phyloP scores from a whole-genome alignment of 2,329 filamentous ascomycete species.

The Pestalotiopsis sp. region DNA sequence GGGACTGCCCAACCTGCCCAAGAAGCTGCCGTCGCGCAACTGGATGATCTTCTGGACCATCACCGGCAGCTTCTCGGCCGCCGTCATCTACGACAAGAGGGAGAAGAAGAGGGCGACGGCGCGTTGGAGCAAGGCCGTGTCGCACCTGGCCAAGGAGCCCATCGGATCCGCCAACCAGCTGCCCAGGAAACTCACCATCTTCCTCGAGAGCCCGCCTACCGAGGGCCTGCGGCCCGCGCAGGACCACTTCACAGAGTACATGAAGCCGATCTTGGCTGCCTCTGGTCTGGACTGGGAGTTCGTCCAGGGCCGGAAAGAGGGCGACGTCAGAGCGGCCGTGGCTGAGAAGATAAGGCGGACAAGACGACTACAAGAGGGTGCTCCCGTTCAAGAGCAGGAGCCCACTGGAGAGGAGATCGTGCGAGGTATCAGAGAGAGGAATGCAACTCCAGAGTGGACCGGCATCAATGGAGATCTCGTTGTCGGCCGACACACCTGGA shows the following conservation, averaged over 20 bases:
- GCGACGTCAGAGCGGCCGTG: conserved; percentile 85
- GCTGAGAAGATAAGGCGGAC: conserved; percentile 83
- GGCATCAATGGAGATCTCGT: conserved; percentile 84
- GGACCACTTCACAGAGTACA: conserved; percentile 93
- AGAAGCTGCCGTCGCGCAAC: conserved; percentile 89
- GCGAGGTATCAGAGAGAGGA: conserved; percentile 63
- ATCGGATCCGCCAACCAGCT: conserved; percentile 70
- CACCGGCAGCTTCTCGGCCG: conserved; percentile 74
- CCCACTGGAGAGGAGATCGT: conserved; percentile 63
- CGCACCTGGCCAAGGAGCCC: conserved; percentile 79
- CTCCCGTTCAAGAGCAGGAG: conserved; percentile 45
- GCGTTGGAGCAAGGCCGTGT: conserved; percentile 85
- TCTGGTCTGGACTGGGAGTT: conserved; percentile 96
- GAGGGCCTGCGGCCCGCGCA: conserved; percentile 84
- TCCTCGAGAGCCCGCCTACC: conserved; percentile 81
- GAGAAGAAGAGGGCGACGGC: conserved; percentile 84
- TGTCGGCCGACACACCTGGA: conserved; percentile 92
- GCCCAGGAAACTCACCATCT: conserved; percentile 83
- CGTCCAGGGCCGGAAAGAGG: conserved; percentile 86
- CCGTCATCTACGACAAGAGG: conserved; percentile 88
- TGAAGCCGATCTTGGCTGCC: conserved; percentile 89
- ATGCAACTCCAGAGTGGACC: conserved; percentile 70
- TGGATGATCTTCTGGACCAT: conserved; percentile 95
- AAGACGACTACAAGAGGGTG: conserved; percentile 55
- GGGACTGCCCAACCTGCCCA: conserved; percentile 81